Evolutionary conservation across 78 protist species (phyloP), one percentile per base, ranked within the genome.

Genomic region (Cyanophora paradoxa): DNA sequence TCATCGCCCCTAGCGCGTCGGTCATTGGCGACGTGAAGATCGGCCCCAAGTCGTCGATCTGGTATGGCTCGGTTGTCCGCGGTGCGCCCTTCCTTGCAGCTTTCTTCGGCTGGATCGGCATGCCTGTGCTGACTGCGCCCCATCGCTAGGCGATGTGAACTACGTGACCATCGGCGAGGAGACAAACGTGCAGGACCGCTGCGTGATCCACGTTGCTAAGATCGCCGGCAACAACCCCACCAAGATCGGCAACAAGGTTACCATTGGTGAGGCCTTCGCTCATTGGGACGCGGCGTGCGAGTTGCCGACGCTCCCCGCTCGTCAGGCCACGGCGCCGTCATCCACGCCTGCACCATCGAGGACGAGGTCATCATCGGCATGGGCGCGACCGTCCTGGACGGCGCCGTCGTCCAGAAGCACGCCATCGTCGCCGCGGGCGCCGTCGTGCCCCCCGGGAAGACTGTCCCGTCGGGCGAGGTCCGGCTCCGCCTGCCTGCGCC

Each of bases 11-110:
- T 6, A 44, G 7, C 11, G 58, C 74, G 10, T 3, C 16, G 2
- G 70, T 80, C n/a, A 56, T 72, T n/a, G 84, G 84, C 20, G 56
- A 16, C 14, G 84, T 61, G 22, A 14, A 56, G 28, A 4, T 80
- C 34, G 76, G 72, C 31, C 8, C n/a, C 19, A 26, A 61, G 20
- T 33, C 62, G 4, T 68, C 64, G 22, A 28, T 80, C 30, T 72
- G 64, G 44, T 80, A 80, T 50, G 22, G 52, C 1, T 8, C 78
- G 20, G 77, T 72, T 8, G n/a, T 80, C 34, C 54, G 84, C 2
- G 84, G 64, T 11, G 77, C 52, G 52, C 52, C 52, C 52, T 13
- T 44, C n/a, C 13, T 10, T 44, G 52, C 52, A 13, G n/a, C n/a
- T 44, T 13, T 44, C 52, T 10, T 44, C 52, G 10, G 52, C n/a